Conservation (phyloP, 1,284 basidiomycete species). For the Ganoderma meredithae region DNA sequence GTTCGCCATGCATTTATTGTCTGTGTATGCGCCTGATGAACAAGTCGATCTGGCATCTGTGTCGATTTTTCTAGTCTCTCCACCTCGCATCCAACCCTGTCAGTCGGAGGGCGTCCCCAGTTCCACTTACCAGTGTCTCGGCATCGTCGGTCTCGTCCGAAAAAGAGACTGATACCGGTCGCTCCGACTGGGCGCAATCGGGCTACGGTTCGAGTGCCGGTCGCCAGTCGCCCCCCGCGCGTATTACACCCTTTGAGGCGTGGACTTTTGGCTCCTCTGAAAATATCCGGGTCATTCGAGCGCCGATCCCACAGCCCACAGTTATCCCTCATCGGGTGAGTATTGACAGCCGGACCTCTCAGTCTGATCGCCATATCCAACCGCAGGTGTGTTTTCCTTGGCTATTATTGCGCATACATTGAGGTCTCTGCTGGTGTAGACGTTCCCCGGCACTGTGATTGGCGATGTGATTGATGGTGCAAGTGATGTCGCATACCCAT, state of each 20-base stretch:
- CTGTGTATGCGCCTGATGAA: not conserved
- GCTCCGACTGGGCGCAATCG: constrained; percentile 8
- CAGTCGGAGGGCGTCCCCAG: constrained; percentile 16
- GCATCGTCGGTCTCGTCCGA: not conserved
- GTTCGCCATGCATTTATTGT: not conserved
- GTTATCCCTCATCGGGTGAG: not conserved
- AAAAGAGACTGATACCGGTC: not conserved
- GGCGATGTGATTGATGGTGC: not conserved
- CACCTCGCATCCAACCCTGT: constrained; percentile 12
- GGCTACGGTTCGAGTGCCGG: not conserved
- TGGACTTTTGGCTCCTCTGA: not conserved
- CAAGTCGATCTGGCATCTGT: not conserved
- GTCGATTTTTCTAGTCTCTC: constrained; percentile 2
- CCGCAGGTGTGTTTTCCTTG: not conserved
- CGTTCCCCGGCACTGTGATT: not conserved
- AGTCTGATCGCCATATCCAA: not conserved
- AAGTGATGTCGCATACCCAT: not conserved
- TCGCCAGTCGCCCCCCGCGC: not conserved
- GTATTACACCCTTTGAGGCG: not conserved
- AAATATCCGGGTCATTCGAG: not conserved
- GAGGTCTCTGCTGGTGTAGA: not conserved
- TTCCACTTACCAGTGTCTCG: constrained; percentile 4
- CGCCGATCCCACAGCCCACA: not conserved
- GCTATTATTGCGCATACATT: not conserved
- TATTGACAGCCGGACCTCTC: not conserved